These are phyloP conservation scores for Wickerhamiella dianesei DNA, from an alignment of 805 yeast genomes.

Conservation along the genomic window DNA sequence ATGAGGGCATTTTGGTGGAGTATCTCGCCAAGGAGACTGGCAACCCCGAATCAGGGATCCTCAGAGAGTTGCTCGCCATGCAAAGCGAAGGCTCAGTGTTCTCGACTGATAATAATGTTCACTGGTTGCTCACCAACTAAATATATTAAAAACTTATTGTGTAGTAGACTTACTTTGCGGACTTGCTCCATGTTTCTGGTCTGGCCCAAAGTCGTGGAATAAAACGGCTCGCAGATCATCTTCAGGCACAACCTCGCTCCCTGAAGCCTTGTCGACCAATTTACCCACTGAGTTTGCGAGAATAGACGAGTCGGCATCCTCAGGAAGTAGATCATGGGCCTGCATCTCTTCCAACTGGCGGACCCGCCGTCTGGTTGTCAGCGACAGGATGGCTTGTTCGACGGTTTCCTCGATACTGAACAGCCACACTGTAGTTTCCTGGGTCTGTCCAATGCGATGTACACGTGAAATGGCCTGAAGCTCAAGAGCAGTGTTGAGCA, in stretches of 20 bases:
- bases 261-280: slow-evolving; percentile 15
- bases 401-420: slow-evolving; percentile 73
- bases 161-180: not conserved
- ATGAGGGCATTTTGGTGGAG: slow-evolving; percentile 10
- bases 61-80: slow-evolving; percentile 1
- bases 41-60: slow-evolving; percentile 2
- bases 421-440: slow-evolving; percentile 82
- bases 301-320: slow-evolving; percentile 11
- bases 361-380: slow-evolving; percentile 47
- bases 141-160: not conserved
- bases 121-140: not conserved
- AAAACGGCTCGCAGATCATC: slow-evolving; percentile 9
- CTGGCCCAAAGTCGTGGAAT: not conserved
- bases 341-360: slow-evolving; percentile 23
- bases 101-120: slow-evolving; percentile 9
- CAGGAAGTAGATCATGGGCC: slow-evolving; percentile 2
- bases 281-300: slow-evolving; percentile 9
- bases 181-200: not conserved
- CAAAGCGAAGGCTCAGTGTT: slow-evolving; percentile 7
- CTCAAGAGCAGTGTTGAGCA: slow-evolving; percentile 76
- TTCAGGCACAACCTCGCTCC: slow-evolving; percentile 16
- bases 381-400: slow-evolving; percentile 71
- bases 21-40: slow-evolving; percentile 10
- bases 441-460: slow-evolving; percentile 80
- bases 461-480: slow-evolving; percentile 85